Evolutionary conservation across 2,329 filamentous ascomycete genomes (phyloP).

Genomic region (Dothideomycetes sp.): DNA sequence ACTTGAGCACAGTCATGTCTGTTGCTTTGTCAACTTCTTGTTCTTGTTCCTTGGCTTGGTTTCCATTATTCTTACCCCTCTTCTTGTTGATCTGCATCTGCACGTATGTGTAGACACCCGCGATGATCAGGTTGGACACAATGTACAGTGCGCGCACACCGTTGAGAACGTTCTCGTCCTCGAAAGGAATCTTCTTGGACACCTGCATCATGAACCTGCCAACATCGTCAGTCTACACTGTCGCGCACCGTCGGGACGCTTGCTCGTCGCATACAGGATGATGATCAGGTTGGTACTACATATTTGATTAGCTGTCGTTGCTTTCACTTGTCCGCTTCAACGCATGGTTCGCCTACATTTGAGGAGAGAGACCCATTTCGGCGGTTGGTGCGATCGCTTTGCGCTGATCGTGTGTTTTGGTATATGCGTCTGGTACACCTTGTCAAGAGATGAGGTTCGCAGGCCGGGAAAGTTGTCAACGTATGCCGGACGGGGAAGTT

Average conservation of each 20-base stretch:
- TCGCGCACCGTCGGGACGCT: not conserved
- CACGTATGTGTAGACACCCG: constrained; percentile 73
- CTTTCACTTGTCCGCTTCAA: no score
- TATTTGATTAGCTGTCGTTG: constrained; percentile 18
- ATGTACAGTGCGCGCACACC: constrained; percentile 55
- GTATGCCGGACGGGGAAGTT: no score
- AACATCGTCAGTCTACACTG: constrained; percentile 2
- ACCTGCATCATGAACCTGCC: constrained; percentile 83
- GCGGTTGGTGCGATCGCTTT: not conserved
- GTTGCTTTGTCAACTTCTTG: constrained; percentile 9
- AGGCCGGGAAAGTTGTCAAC: no score
- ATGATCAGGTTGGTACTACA: constrained; percentile 80
- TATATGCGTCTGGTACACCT: no score
- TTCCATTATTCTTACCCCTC: constrained; percentile 60
- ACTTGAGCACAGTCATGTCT: constrained; percentile 98
- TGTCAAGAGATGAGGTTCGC: no score
- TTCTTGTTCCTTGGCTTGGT: not conserved
- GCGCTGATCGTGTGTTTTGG: not conserved
- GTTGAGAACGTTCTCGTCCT: constrained; percentile 64
- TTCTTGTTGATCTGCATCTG: constrained; percentile 84
- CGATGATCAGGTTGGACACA: constrained; percentile 71
- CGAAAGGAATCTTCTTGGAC: constrained; percentile 89
- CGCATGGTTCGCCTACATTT: constrained; percentile 18
- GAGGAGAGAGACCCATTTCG: constrained; percentile 12
- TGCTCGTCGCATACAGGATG: constrained; percentile 48